Evolutionary conservation across 345 rosid species (phyloP).

Genomic region (Abelmoschus esculentus): DNA sequence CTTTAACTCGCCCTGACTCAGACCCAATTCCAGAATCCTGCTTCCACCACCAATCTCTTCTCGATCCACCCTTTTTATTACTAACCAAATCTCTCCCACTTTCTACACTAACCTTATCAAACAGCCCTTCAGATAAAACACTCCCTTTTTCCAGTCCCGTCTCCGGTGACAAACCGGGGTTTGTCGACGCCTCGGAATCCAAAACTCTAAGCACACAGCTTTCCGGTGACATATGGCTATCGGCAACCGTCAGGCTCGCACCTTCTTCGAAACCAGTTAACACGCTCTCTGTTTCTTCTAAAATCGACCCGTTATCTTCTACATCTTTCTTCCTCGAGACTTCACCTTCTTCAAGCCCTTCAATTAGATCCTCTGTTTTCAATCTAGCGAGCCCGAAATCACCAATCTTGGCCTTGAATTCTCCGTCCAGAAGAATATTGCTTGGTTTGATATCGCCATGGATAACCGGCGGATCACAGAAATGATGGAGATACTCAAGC

Average conservation of each 20-base stretch:
- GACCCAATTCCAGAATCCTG: neutral
- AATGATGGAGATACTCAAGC: neutral
- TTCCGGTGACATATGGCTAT: neutral
- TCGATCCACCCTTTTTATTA: neutral
- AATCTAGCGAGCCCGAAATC: constrained; percentile 37
- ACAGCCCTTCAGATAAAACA: neutral
- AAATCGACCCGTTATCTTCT: constrained; percentile 60
- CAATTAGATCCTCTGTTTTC: constrained; percentile 37
- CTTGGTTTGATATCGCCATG: neutral
- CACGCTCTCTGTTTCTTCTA: constrained; percentile 54
- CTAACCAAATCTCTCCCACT: neutral
- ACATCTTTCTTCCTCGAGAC: constrained; percentile 20
- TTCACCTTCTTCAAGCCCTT: constrained; percentile 29
- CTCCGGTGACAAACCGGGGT: neutral
- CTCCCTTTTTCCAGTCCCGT: neutral
- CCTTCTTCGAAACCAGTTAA: constrained; percentile 43
- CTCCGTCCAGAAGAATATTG: neutral
- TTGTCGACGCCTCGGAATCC: neutral
- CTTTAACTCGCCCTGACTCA: neutral
- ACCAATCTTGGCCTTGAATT: neutral
- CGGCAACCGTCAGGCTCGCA: constrained; percentile 19
- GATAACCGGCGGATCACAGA: neutral
- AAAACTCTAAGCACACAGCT: neutral
- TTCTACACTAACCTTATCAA: neutral
- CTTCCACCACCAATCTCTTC: neutral